phyloP scores from a whole-genome alignment of 306 rosid species.

The Cicer cuneatum region DNA sequence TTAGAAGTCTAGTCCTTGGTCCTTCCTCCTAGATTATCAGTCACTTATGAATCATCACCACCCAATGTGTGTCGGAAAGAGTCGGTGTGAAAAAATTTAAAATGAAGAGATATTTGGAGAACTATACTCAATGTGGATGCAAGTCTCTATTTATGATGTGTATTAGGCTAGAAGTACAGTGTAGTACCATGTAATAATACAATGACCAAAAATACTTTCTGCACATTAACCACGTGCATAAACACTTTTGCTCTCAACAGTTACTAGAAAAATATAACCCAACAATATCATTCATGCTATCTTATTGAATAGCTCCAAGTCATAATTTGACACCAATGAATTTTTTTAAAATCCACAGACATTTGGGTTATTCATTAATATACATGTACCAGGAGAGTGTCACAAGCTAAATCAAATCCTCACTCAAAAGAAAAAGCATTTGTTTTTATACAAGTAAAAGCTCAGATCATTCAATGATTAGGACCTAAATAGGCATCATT shows the following conservation, averaged over 20 bases:
- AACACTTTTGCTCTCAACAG: constrained; percentile 8
- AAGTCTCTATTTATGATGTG: background rate
- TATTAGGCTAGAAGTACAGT: background rate
- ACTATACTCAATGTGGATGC: background rate
- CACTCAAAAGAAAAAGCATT: constrained; percentile 15
- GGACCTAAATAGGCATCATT: constrained; percentile 26
- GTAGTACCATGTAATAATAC: background rate
- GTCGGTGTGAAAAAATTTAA: too few relatives aligned
- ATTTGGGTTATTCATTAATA: constrained; percentile 12
- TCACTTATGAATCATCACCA: background rate
- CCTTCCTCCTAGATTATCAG: background rate
- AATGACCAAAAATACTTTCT: background rate
- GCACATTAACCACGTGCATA: background rate
- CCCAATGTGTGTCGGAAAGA: background rate
- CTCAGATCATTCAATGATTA: constrained; percentile 12
- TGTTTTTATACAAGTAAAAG: background rate
- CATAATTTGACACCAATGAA: constrained; percentile 7
- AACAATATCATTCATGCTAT: background rate
- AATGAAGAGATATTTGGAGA: background rate
- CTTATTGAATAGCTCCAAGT: constrained; percentile 1
- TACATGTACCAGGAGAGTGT: background rate
- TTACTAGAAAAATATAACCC: constrained; percentile 3
- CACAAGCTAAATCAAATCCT: constrained; percentile 7
- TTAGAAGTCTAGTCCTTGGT: background rate
- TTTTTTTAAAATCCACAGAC: constrained; percentile 9